These are phyloP conservation scores for Xanthoconium stramineum DNA, from an alignment of 768 basidiomycete species.

Conservation along the genomic window DNA sequence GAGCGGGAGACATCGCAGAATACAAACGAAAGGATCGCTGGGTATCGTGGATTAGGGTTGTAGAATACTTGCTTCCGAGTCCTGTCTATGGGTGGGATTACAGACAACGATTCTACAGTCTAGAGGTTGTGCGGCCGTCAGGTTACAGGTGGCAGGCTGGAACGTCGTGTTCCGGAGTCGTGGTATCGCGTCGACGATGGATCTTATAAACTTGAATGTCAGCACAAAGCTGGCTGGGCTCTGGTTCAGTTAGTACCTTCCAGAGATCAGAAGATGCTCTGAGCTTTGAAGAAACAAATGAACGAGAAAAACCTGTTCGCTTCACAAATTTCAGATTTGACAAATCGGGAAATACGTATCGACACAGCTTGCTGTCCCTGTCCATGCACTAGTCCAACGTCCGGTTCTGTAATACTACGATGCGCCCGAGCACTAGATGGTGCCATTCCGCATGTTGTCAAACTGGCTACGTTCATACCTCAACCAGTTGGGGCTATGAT, in stretches of 20 bases:
- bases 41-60: slow-evolving; percentile 22
- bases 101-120: slow-evolving; percentile 8
- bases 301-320: neutral
- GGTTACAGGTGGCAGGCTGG: neutral
- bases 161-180: slow-evolving; percentile 2
- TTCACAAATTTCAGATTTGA: neutral
- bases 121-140: slow-evolving; percentile 8
- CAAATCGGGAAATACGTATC: slow-evolving; percentile 7
- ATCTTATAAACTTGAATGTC: neutral
- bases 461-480: slow-evolving; percentile 72
- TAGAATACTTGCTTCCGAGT: slow-evolving; percentile 13
- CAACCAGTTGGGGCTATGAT: slow-evolving; percentile 78
- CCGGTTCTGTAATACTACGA: neutral
- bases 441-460: slow-evolving; percentile 74
- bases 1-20: slow-evolving; percentile 50
- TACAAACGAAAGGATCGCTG: slow-evolving; percentile 10
- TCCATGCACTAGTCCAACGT: slow-evolving; percentile 1
- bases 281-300: neutral
- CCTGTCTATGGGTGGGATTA: slow-evolving; percentile 17
- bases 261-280: neutral
- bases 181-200: slow-evolving; percentile 7
- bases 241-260: neutral
- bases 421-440: slow-evolving; percentile 31
- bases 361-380: neutral
- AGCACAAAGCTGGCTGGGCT: neutral